phyloP scores from a whole-genome alignment of 768 basidiomycete species.

The Boletales sp. region DNA sequence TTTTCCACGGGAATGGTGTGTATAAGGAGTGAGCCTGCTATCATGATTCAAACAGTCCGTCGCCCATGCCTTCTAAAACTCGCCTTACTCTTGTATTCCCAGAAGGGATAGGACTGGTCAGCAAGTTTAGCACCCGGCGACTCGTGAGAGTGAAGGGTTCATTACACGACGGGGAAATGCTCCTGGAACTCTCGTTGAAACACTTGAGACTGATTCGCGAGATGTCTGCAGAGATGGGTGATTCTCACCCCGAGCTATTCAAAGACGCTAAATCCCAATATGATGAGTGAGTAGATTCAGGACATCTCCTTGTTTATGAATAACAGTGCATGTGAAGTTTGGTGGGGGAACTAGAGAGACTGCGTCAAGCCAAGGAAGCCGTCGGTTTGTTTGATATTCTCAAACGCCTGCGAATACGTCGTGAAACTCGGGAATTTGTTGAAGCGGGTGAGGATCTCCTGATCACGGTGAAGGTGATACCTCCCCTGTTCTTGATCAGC shows the following conservation, averaged over 20 bases:
- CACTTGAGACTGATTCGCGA: not conserved
- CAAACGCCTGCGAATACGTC: not conserved
- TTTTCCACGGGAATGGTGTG: not conserved
- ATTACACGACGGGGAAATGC: not conserved
- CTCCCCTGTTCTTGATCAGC: not conserved
- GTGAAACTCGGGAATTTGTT: not conserved
- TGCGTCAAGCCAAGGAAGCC: not conserved
- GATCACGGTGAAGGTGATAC: not conserved
- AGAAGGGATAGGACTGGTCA: not conserved
- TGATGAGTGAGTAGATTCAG: not conserved
- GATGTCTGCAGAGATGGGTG: not conserved
- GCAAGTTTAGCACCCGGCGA: not conserved
- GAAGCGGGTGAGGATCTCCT: not conserved
- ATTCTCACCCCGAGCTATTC: not conserved
- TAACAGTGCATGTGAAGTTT: not conserved
- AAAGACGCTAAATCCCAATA: not conserved
- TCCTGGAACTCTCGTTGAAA: not conserved
- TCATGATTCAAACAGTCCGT: too few relatives aligned
- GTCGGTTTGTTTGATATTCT: not conserved
- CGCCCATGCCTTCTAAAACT: not conserved
- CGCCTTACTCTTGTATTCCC: not conserved
- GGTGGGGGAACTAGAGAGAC: not conserved
- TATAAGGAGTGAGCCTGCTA: too few relatives aligned
- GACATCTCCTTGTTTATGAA: not conserved
- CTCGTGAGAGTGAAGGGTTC: not conserved